Percentiles rank a stretch among this genome's conserved stretches.
Evolutionary conservation across 23 red algal genomes (phyloP).

Genomic region (Gracilariopsis chorda): DNA sequence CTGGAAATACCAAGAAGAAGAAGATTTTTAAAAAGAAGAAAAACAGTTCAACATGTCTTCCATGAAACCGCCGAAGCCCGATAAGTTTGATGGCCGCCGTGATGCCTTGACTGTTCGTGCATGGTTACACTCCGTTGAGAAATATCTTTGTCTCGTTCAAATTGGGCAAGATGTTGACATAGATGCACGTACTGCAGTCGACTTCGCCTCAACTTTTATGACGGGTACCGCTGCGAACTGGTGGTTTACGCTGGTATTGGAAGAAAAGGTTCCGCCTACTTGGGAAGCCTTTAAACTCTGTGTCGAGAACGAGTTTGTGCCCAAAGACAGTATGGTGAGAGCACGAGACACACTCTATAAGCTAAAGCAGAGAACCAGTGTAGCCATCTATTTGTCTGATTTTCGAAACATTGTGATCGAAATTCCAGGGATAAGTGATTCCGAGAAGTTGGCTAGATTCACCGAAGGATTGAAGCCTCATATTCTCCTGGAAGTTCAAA

Average conservation of each 20-base stretch:
- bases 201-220: background rate
- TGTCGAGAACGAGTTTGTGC: background rate
- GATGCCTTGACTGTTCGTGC: background rate
- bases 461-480: background rate
- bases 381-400: background rate
- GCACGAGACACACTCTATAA: background rate
- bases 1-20: too few species aligned
- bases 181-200: background rate
- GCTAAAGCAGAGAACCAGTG: background rate
- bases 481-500: background rate
- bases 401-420: background rate
- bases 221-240: background rate
- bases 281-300: constrained; percentile 8
- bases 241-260: background rate
- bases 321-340: background rate
- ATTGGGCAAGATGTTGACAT: background rate
- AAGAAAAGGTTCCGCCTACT: background rate
- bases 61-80: too few species aligned
- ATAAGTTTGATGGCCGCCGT: background rate
- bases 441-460: background rate
- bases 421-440: background rate
- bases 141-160: background rate
- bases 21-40: too few species aligned
- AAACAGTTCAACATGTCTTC: too few species aligned
- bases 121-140: background rate